Base-by-base conservation (phyloP, 83 land plant species). In the Isoetes engelmannii region DNA sequence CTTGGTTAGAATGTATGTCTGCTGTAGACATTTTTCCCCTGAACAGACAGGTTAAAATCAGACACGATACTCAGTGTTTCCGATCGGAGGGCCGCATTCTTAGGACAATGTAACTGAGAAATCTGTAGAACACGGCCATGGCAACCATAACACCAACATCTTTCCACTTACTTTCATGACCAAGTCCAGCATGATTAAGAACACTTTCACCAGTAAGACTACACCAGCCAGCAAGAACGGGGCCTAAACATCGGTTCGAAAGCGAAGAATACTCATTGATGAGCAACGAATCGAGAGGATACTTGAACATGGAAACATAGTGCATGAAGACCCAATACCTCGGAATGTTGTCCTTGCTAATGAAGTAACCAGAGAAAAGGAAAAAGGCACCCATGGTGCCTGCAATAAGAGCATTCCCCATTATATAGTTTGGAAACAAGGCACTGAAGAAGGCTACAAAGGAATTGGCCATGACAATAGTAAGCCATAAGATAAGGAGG, bases 291-390 rank as follows among this genome's bases (percentile, higher is more conserved):
- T 93, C 96, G 57, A 89, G 84, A 6, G 98, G 98, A 47, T 93
- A 93, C 86, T 93, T 93, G 79, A 87, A 90, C 75, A 93, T 77
- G 0, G 89, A 85, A 3, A 90, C 12, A 55, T 90, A 93, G 63
- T 93, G 96, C 90, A 90, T 83, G 73, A 85, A 85, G 50, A 88
- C 69, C 96, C 96, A 93, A 74, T 83, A 87, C 43, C 64, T 65
- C 9, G 98, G 98, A 13, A 87, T 87, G 62, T 72, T 74, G 1
- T 81, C 46, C 77, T 87, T 84, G 13, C 88, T 61, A 48, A 93
- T 83, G 85, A 93, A 93, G 81, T 84, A 93, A 4, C 98, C 98
- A 0, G 98, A 93, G 79, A 93, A 93, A 55, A 93, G 77, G 62
- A 90, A 93, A 75, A 86, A 93, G 0, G 92, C 78, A 0, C 98